Conservation (phyloP, 805 yeast genomes). For the Dipodascus albidus region DNA sequence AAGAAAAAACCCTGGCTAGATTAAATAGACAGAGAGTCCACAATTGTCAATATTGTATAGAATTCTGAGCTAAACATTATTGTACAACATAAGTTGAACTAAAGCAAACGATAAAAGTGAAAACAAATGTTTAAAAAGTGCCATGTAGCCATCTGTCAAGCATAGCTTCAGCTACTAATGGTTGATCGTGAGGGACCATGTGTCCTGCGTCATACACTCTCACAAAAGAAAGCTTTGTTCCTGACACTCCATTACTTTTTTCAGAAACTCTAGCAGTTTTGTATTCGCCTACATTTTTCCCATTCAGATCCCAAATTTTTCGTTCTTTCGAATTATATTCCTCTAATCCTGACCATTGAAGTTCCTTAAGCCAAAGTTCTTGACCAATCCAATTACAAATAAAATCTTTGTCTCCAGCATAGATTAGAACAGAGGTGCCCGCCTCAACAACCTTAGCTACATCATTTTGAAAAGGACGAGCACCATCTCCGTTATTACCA, state of each 20-base stretch:
- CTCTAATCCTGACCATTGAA: conserved; percentile 45
- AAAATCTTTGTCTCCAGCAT: conserved; percentile 84
- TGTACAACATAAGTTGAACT: no score
- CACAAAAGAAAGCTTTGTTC: conserved; percentile 52
- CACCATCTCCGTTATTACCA: conserved; percentile 66
- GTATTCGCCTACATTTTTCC: conserved; percentile 51
- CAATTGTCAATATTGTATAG: no score
- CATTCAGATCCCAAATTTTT: conserved; percentile 26
- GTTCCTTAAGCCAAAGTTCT: conserved; percentile 60
- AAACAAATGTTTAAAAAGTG: background rate
- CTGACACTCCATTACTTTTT: conserved; percentile 8
- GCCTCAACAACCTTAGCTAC: conserved; percentile 54
- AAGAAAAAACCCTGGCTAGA: no score
- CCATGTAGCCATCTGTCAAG: conserved; percentile 69
- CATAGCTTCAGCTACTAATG: conserved; percentile 62
- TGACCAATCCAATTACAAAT: conserved; percentile 87
- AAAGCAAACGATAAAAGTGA: no score
- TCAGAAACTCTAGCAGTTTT: conserved; percentile 32
- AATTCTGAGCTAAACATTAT: no score
- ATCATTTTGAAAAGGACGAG: conserved; percentile 69
- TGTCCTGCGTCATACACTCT: conserved; percentile 83
- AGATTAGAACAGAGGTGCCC: conserved; percentile 61
- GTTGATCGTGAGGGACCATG: conserved; percentile 83
- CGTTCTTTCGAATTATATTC: conserved; percentile 32
- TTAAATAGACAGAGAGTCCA: no score